Percentiles rank a stretch among this genome's conserved stretches.
phyloP scores from a whole-genome alignment of 345 rosid genomes.

The Aegle marmelos region DNA sequence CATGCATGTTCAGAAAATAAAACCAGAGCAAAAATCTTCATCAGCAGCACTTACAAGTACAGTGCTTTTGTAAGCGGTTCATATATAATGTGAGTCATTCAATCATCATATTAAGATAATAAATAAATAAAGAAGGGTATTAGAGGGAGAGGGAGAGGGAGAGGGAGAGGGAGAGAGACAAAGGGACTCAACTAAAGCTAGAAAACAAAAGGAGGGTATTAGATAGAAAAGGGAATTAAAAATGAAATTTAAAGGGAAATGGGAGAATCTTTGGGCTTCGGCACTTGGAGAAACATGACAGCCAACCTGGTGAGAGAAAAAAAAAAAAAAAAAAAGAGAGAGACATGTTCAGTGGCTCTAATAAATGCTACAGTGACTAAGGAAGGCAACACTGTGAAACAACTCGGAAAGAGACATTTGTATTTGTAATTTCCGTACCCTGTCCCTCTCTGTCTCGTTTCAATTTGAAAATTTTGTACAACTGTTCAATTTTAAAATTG shows the following conservation, averaged over 20 bases:
- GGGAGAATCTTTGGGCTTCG: slow-evolving; percentile 12
- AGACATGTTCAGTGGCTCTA: slow-evolving; percentile 4
- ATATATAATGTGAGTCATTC: background rate
- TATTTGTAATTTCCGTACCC: background rate
- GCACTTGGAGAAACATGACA: slow-evolving; percentile 7
- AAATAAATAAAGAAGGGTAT: too few relatives aligned
- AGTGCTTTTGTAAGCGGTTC: slow-evolving; percentile 8
- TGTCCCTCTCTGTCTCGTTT: background rate
- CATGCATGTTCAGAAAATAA: background rate
- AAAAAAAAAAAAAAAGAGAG: too few relatives aligned
- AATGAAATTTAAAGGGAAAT: background rate
- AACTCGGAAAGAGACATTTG: background rate
- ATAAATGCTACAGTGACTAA: slow-evolving; percentile 3
- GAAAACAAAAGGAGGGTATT: background rate
- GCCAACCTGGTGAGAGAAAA: background rate
- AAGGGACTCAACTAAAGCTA: background rate
- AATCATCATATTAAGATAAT: background rate
- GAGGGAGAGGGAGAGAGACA: background rate
- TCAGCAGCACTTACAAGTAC: slow-evolving; percentile 1
- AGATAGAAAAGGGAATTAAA: background rate
- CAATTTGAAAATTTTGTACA: background rate
- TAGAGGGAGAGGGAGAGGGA: background rate
- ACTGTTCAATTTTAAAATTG: background rate
- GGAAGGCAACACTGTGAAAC: background rate
- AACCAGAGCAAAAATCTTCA: background rate